Conservation (phyloP, 768 basidiomycete species). For the Xerocomellus intermedius region DNA sequence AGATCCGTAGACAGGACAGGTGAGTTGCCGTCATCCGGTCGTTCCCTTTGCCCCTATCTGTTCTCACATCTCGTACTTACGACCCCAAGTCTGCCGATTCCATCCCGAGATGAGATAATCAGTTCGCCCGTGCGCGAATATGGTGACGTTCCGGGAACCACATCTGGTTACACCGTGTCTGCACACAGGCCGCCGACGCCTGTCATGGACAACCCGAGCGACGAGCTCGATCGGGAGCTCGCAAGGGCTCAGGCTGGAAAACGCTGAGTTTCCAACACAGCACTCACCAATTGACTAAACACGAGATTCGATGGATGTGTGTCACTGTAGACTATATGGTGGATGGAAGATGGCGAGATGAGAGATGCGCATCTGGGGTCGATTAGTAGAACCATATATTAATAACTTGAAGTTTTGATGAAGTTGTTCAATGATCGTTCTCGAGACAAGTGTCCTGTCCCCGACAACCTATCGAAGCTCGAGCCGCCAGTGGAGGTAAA, state of each 20-base stretch:
- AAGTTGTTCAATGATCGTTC: too few species aligned
- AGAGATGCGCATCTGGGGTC: too few species aligned
- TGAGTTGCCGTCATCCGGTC: constrained; percentile 23
- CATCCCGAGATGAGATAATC: constrained; percentile 77
- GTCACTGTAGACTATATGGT: not conserved
- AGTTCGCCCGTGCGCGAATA: constrained; percentile 70
- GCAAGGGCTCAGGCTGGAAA: constrained; percentile 60
- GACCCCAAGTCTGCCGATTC: constrained; percentile 65
- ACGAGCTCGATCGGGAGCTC: constrained; percentile 84
- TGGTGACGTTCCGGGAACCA: constrained; percentile 59
- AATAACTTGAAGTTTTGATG: too few species aligned
- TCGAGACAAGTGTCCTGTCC: too few species aligned
- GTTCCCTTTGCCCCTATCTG: not conserved
- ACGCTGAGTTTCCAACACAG: constrained; percentile 14
- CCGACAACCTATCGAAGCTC: too few species aligned
- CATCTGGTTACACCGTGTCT: constrained; percentile 61
- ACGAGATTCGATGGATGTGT: not conserved
- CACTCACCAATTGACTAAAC: not conserved
- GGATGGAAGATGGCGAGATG: not conserved
- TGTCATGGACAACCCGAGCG: constrained; percentile 81
- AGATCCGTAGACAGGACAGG: constrained; percentile 79
- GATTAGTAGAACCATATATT: too few species aligned
- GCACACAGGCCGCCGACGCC: constrained; percentile 56
- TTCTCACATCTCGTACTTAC: not conserved
- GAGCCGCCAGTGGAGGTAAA: too few species aligned